phyloP scores from a whole-genome alignment of 2,329 filamentous ascomycete genomes.

The Clonostachys byssicola region DNA sequence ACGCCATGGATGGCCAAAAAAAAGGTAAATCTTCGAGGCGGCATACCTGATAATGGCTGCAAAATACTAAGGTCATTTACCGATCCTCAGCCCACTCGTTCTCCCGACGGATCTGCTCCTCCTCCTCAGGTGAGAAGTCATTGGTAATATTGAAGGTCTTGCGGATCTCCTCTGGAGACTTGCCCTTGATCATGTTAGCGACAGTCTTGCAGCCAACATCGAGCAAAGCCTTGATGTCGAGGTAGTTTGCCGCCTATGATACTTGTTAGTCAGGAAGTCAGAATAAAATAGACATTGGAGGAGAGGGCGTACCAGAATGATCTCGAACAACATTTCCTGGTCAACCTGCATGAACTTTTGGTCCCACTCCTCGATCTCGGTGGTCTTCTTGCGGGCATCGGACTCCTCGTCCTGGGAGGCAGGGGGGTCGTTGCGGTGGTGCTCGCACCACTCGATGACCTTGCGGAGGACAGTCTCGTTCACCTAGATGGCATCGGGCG shows the following conservation, averaged over 20 bases:
- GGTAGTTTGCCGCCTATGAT: conserved; percentile 85
- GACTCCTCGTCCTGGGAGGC: conserved; percentile 81
- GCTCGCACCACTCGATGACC: conserved; percentile 96
- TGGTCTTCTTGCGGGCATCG: conserved; percentile 95
- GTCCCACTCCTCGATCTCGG: conserved; percentile 99
- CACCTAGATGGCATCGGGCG: conserved; percentile 45
- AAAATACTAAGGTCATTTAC: conserved; percentile 28
- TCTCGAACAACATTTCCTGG: conserved; percentile 99
- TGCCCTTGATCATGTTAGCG: conserved; percentile 99
- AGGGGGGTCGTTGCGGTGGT: conserved; percentile 88
- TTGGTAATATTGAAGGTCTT: conserved; percentile 99
- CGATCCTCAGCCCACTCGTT: conserved; percentile 90
- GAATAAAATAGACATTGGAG: conserved; percentile 1
- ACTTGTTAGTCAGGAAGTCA: conserved; percentile 2
- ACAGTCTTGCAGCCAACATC: conserved; percentile 99
- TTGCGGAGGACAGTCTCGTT: conserved; percentile 93
- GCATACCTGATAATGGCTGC: too few relatives aligned
- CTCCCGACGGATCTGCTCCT: conserved; percentile 92
- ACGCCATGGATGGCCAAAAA: too few relatives aligned
- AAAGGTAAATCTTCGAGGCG: too few relatives aligned
- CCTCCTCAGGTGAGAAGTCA: conserved; percentile 97
- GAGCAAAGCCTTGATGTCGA: conserved; percentile 96
- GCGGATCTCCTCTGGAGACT: conserved; percentile 97
- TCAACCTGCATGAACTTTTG: conserved; percentile 99
- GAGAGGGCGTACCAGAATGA: conserved; percentile 71